Evolutionary conservation across 257 asterid species (phyloP), one percentile per base, ranked within the genome.

Genomic region (Euphrasia confusa): DNA sequence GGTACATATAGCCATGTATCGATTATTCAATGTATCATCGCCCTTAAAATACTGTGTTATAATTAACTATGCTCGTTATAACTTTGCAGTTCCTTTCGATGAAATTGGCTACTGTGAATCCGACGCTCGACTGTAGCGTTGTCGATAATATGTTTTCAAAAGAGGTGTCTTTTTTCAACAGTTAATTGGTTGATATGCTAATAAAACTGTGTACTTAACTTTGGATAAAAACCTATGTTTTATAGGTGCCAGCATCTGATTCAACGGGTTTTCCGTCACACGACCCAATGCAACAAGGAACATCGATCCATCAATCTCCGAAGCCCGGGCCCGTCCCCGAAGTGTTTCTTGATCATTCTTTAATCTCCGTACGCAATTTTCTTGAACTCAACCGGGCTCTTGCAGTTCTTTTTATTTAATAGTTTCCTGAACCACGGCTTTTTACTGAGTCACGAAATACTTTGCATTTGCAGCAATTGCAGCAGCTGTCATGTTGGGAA

Each of bases 21-120:
- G 4, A 14, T 14, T 4, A 15, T n/a, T n/a, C 54, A 49, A 4
- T 49, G 5, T 49, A 49, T 49, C 2, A 49, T 49, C 2, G 18
- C 54, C 2, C 26, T 14, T 49, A 33, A 33, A 33, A 4, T 5
- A 67, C 28, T 61, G 6, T 11, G n/a, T n/a, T 28, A 28, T 33
- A 33, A 4, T 33, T 33, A 33, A 3, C 8, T 7, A 7, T 33
- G 39, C 39, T 33, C 8, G 39, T 33, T 33, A 7, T 33, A 33
- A 5, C 37, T 27, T 18, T 21, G 54, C 81, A 85, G 85, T 82
- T 87, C 56, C 89, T 87, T 54, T 87, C 95, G 0, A 82, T 84
- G 94, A 87, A 84, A 79, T 71, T 87, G 71, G 86, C 83, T 45
- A 28, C 79, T 27, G 44, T 78, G 65, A 84, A 87, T 67, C 90